phyloP scores from a whole-genome alignment of 495 filamentous ascomycete species.

The Aspergillus carlsbadensis region DNA sequence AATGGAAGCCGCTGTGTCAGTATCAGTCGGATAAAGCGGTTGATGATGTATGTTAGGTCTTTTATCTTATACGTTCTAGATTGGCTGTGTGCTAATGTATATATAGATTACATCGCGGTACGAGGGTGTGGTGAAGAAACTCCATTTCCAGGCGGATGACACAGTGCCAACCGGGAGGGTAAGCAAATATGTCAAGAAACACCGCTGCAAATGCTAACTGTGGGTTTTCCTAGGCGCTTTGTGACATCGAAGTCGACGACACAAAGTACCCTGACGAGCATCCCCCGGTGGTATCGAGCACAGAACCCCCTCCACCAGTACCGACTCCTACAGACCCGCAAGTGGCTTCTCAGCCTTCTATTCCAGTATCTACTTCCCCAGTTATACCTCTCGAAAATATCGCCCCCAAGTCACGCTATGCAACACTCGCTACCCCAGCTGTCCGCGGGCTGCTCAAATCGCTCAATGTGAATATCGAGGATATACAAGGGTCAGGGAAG shows the following conservation, averaged over 20 bases:
- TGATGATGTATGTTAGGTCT: conserved; percentile 63
- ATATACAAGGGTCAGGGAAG: conserved; percentile 82
- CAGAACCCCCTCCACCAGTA: conserved; percentile 25
- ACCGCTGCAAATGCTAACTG: conserved; percentile 8
- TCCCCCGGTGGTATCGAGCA: conserved; percentile 32
- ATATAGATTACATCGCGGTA: conserved; percentile 86
- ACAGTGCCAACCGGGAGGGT: conserved; percentile 90
- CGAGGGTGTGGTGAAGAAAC: conserved; percentile 91
- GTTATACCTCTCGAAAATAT: neutral
- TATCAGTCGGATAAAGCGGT: conserved; percentile 98
- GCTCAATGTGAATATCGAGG: conserved; percentile 68
- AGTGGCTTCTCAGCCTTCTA: conserved; percentile 19
- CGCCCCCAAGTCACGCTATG: conserved; percentile 49
- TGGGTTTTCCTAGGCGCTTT: conserved; percentile 38
- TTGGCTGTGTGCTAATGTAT: conserved; percentile 13
- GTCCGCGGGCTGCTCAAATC: conserved; percentile 85
- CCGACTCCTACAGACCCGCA: conserved; percentile 17
- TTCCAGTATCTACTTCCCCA: conserved; percentile 13
- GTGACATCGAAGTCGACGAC: conserved; percentile 58
- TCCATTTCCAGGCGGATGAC: conserved; percentile 93
- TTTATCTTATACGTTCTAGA: conserved; percentile 2
- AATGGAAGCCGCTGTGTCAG: conserved; percentile 97
- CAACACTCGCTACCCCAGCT: conserved; percentile 83
- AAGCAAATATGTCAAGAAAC: neutral
- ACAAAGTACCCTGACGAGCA: conserved; percentile 57